Evolutionary conservation across 148 eudicot species (phyloP), one percentile per base, ranked within the genome.

Genomic region (Pouteria glomerata): DNA sequence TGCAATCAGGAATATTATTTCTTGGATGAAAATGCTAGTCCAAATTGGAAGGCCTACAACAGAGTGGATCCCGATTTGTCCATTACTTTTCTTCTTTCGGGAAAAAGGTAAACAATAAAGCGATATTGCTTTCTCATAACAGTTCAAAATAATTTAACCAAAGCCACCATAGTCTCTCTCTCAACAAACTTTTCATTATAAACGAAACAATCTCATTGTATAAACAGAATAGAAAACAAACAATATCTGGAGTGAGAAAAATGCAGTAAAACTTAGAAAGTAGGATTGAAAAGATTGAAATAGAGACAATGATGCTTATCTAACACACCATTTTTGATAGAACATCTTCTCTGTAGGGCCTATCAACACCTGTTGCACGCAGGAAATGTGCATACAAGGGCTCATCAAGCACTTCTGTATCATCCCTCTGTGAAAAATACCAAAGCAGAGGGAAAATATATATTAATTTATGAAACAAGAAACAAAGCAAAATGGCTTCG

Each of bases 401-500:
- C 79, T 94, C 98, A 82, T 94, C 98, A 66, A 89, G 87, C 77
- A 87, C 97, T 86, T 94, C 98, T 42, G 62, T 87, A 76, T 91
- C 98, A 86, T 94, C 89, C 78, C 98, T 80, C 98, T 94, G 82
- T 16, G 50, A 18, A 82, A 72, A 77, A 37, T 23, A 10, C 50
- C 26, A 56, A 33, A 42, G 5, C 33, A 0, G 65, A 23, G 56
- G 52, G 45, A 4, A 2, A 67, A 34, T 33, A 21, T 6, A 30
- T 50, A 70, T 39, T 19, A 23, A 21, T 41, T 12, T 39, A 56
- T 6, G 4, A 27, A 29, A 27, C 26, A 30, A 66, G 29, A 57
- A 39, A 55, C n/a, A 72, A 72, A 72, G 50, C 60, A 50, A 4
- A 18, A 50, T 11, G 42, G 12, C n/a, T 34, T 37, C 69, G 51